phyloP scores from a whole-genome alignment of 768 basidiomycete species.

The Pulveroboletus sp. region DNA sequence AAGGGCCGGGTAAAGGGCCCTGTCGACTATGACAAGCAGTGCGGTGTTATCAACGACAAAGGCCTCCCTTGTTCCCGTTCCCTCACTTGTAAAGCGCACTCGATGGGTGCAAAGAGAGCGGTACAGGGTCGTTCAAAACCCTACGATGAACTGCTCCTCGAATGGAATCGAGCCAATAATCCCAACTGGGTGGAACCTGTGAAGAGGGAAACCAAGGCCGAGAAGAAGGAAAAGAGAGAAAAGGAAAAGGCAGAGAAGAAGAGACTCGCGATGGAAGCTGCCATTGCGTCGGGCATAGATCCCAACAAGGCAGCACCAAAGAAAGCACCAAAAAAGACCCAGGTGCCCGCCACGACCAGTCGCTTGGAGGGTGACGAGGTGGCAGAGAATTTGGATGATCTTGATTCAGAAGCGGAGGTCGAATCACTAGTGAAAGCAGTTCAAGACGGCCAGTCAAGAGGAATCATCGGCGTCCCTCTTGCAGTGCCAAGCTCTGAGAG shows the following conservation, averaged over 20 bases:
- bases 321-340: conserved; percentile 65
- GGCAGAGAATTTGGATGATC: conserved; percentile 69
- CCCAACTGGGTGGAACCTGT: conserved; percentile 88
- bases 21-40: conserved; percentile 88
- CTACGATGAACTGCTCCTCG: conserved; percentile 86
- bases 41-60: conserved; percentile 97
- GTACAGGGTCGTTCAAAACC: conserved; percentile 80
- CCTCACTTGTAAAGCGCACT: conserved; percentile 96
- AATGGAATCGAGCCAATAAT: conserved; percentile 88
- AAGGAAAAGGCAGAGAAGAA: conserved; percentile 84
- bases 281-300: conserved; percentile 58
- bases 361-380: conserved; percentile 58
- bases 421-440: conserved; percentile 70
- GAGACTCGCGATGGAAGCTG: conserved; percentile 64
- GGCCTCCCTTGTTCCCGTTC: conserved; percentile 89
- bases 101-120: conserved; percentile 93
- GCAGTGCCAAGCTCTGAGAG: conserved; percentile 73
- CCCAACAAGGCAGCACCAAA: conserved; percentile 44
- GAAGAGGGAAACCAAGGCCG: conserved; percentile 81
- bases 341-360: conserved; percentile 48
- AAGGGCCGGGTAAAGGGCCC: conserved; percentile 84
- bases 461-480: conserved; percentile 60
- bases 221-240: conserved; percentile 83
- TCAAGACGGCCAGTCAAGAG: conserved; percentile 51
- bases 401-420: conserved; percentile 85